Base-by-base conservation (phyloP, 305 asterid species). In the Andrographis paniculata region DNA sequence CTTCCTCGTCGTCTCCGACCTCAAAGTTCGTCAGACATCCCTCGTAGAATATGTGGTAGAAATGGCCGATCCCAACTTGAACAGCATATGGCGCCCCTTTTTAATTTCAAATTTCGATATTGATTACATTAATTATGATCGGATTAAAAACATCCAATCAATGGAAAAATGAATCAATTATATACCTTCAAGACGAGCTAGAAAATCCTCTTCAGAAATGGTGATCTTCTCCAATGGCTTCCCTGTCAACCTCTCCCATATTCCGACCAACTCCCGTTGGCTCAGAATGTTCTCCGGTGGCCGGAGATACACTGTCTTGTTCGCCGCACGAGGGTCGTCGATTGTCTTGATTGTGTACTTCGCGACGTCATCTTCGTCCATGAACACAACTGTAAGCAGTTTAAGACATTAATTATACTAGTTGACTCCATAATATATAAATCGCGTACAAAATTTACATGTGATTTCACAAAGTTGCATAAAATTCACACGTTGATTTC, bases 21-120 rank as follows among this genome's bases (percentile, higher is more conserved):
- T 76, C 87, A 43, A 87, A 80, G 62, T 74, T 80, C n/a, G 93
- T 83, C 60, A 74, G 55, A 62, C 96, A 74, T 9, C 96, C 95
- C 30, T 87, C 93, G 5, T 70, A 78, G 69, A 74, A 83, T 1
- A 84, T 66, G 53, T 84, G 85, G 28, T 84, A 76, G 69, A n/a
- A 72, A 76, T 80, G 95, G 9, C 91, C 73, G 14, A 77, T 10
- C 52, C 78, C 95, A 20, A 79, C 95, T 65, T 80, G 81, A 19
- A 1, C 42, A 13, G 52, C 91, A 42, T 49, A 73, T 20, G 76
- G 74, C 20, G 60, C 65, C 27, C 44, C 96, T 3, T 24, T 24
- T 24, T 24, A 24, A 24, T 24, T 24, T 24, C 8, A 24, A 24
- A 24, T 24, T 24, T 24, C 30, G 8, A 24, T 24, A 24, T 8